phyloP scores from a whole-genome alignment of 257 asterid genomes.

The Scutellaria minor region DNA sequence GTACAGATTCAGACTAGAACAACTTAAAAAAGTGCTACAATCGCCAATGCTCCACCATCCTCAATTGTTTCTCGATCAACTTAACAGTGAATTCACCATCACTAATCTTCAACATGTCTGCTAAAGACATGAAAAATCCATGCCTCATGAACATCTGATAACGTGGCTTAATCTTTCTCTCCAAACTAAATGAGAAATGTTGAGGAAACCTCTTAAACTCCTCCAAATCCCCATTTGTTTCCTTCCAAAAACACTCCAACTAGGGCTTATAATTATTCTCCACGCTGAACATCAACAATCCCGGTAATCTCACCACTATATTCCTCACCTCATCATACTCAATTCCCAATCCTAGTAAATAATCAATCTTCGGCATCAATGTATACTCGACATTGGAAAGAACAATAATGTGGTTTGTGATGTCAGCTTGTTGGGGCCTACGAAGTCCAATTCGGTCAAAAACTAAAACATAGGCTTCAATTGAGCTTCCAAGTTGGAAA shows the following conservation, averaged over 20 bases:
- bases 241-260: conserved; percentile 62
- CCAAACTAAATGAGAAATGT: conserved; percentile 75
- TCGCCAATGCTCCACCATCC: conserved; percentile 42
- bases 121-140: conserved; percentile 53
- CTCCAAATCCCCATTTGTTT: conserved; percentile 69
- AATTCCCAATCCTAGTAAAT: conserved; percentile 62
- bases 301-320: conserved; percentile 88
- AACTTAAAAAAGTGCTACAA: conserved; percentile 40
- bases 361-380: conserved; percentile 66
- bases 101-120: conserved; percentile 81
- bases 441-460: conserved; percentile 64
- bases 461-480: conserved; percentile 65
- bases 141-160: conserved; percentile 62
- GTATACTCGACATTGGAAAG: conserved; percentile 76
- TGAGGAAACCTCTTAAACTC: conserved; percentile 88
- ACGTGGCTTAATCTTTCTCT: no score
- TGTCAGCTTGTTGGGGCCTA: conserved; percentile 54
- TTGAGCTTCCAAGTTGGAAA: conserved; percentile 55
- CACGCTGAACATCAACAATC: conserved; percentile 79
- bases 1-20: conserved; percentile 15
- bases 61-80: conserved; percentile 63
- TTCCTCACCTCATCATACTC: conserved; percentile 56
- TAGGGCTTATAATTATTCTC: conserved; percentile 82
- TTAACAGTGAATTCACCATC: conserved; percentile 68
- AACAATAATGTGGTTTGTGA: conserved; percentile 70